These are phyloP conservation scores for Castanea sativa DNA, from an alignment of 306 rosid species.

Conservation along the genomic window DNA sequence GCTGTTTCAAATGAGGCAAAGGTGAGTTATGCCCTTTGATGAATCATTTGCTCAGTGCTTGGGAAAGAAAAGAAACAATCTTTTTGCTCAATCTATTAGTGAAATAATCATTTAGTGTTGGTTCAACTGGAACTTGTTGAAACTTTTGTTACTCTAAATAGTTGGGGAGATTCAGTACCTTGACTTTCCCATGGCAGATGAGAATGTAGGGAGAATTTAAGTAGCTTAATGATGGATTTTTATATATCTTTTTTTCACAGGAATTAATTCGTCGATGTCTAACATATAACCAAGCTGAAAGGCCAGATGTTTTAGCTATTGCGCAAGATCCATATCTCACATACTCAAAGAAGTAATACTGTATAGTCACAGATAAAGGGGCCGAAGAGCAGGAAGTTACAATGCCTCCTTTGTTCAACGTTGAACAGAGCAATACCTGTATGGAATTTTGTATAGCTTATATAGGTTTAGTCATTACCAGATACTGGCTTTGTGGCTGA, in stretches of 20 bases:
- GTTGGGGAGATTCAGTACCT: constrained; percentile 3
- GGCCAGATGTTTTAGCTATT: constrained; percentile 85
- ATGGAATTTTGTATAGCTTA: constrained; percentile 51
- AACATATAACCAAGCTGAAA: constrained; percentile 85
- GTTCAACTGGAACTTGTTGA: background rate
- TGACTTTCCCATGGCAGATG: constrained; percentile 3
- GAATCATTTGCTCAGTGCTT: background rate
- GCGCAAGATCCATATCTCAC: constrained; percentile 93
- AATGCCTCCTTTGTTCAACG: constrained; percentile 31
- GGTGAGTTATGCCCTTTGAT: constrained; percentile 48
- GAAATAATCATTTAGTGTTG: background rate
- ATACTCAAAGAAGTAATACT: constrained; percentile 61
- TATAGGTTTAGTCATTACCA: constrained; percentile 34
- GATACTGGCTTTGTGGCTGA: constrained; percentile 1
- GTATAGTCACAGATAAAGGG: constrained; percentile 22
- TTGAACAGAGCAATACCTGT: constrained; percentile 19
- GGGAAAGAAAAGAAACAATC: background rate
- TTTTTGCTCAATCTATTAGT: background rate
- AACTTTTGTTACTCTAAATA: background rate
- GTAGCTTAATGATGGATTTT: background rate
- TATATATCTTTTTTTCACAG: constrained; percentile 30
- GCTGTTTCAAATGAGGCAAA: constrained; percentile 91
- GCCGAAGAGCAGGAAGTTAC: constrained; percentile 7
- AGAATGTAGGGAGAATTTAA: background rate
- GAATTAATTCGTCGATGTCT: constrained; percentile 87